Evolutionary conservation across 2,329 filamentous ascomycete species (phyloP), one percentile per base, ranked within the genome.

Genomic region (Claviceps maximensis): DNA sequence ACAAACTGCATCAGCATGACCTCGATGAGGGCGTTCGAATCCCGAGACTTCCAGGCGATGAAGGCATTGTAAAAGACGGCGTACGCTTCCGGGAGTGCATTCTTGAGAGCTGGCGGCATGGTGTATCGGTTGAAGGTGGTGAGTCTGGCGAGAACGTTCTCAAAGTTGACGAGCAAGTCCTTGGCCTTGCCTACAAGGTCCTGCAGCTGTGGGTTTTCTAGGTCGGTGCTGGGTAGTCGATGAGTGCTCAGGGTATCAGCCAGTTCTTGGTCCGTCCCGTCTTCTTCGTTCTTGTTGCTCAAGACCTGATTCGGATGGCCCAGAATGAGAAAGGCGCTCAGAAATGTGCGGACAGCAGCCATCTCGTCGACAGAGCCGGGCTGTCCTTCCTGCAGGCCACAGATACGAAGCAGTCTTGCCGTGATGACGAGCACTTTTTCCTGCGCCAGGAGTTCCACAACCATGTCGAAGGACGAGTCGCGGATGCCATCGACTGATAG

Each of bases 1-100:
- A 90, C 86, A 65, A 91, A 90, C 58, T 89, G 86, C 61, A 87
- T 78, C n/a, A 91, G 76, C 87, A 93, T 90, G 53, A 88, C 84
- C 60, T 90, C 85, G 51, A 91, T 81, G 4, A 93, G 72, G 0
- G 86, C 83, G 52, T 83, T 83, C 0, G 86, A 87, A 63, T 91
- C 87, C 51, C 86, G 79, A 1, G 87, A 83, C 67, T 90, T 89
- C 87, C 87, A 93, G 3, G 86, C 82, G 55, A 87, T 86, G 62
- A 93, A 90, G 1, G 86, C 86, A 51, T 86, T 84, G 60, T 84
- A 80, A 59, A 89, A 93, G 0, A 83, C 79, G 33, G 84, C 79
- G 62, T 90, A 88, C 1, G 80, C 75, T 59, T 88, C 78, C 0
- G 83, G 78, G 19, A 93, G 72, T 1, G 77, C 75, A 51, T 81